Evolutionary conservation across 352 stramenopile species (phyloP), one percentile per base, ranked within the genome.

Genomic region (Plasmopara muralis): DNA sequence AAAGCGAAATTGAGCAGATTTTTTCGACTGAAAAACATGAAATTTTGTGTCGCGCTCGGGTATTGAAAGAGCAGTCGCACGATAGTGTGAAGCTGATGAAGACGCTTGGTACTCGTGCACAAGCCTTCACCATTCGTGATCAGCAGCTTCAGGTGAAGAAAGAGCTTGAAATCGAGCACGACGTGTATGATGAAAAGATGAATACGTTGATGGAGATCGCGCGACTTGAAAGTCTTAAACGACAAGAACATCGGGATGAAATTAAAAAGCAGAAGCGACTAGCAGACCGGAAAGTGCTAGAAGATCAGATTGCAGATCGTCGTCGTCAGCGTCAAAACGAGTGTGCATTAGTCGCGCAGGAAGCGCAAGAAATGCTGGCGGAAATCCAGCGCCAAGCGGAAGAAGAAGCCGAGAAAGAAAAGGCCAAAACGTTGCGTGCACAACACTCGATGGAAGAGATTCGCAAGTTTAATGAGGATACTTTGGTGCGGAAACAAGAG

Each of bases 191-290:
- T 46, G 76, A 91, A 15, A 87, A 95, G 47, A 95, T 97, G 84
- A 96, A 97, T 48, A 68, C 96, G 41, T 71, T 95, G 41, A 98
- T 97, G 91, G 91, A 98, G 65, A 85, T 97, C 41, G 85, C 97
- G 64, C 83, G 93, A 1, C 74, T 98, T 13, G 78, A 95, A 54
- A 90, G 95, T 14, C 72, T 98, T 2, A 89, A 97, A 57, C 63
- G 70, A 29, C 85, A 96, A 51, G 91, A 98, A 56, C 70, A 80
- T 20, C 66, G 94, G 28, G 89, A 97, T 47, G 83, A 96, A 44
- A 66, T 81, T 20, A 94, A 95, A 44, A 95, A 91, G 53, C 72
- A 88, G 15, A 93, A 90, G 66, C 72, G 82, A 16, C 78, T 84
- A 47, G 71, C 79, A 0, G 73, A 96, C 53, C 70, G 80, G 9